Conservation (phyloP, 1,139 yeast genomes). For the Wickerhamomyces sp. region DNA sequence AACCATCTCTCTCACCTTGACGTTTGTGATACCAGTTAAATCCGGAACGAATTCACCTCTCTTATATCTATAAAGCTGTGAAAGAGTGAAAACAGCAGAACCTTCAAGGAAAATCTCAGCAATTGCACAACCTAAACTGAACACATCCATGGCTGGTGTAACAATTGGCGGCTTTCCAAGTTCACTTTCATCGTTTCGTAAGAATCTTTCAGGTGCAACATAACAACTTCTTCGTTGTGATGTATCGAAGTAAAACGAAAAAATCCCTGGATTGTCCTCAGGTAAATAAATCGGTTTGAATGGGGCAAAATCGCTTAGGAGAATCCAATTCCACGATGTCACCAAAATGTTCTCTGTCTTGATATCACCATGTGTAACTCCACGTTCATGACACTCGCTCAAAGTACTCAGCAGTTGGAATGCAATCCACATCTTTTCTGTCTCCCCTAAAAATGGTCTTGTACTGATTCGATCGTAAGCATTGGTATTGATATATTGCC, state of each 20-base stretch:
- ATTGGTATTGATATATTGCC: constrained; percentile 76
- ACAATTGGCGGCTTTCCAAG: constrained; percentile 29
- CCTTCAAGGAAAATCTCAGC: constrained; percentile 90
- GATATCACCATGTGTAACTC: constrained; percentile 81
- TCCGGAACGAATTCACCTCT: constrained; percentile 63
- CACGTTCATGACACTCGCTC: constrained; percentile 55
- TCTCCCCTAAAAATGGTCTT: constrained; percentile 77
- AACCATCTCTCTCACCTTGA: constrained; percentile 47
- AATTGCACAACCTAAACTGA: constrained; percentile 85
- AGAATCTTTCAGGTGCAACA: constrained; percentile 90
- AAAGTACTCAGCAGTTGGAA: constrained; percentile 70
- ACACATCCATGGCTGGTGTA: constrained; percentile 76
- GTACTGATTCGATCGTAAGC: constrained; percentile 83
- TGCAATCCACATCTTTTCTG: constrained; percentile 80
- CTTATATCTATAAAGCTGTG: constrained; percentile 81
- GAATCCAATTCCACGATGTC: constrained; percentile 86
- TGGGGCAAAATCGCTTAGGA: constrained; percentile 77
- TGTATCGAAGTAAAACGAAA: constrained; percentile 87
- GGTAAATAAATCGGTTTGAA: constrained; percentile 85
- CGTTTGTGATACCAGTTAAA: constrained; percentile 48
- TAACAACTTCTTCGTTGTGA: constrained; percentile 85
- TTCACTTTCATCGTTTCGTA: constrained; percentile 30
- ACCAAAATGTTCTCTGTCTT: constrained; percentile 85
- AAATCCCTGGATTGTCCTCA: constrained; percentile 93
- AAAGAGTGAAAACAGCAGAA: constrained; percentile 74